phyloP scores from a whole-genome alignment of 176 grass and related monocot genomes.

The Eragrostis nindensis region DNA sequence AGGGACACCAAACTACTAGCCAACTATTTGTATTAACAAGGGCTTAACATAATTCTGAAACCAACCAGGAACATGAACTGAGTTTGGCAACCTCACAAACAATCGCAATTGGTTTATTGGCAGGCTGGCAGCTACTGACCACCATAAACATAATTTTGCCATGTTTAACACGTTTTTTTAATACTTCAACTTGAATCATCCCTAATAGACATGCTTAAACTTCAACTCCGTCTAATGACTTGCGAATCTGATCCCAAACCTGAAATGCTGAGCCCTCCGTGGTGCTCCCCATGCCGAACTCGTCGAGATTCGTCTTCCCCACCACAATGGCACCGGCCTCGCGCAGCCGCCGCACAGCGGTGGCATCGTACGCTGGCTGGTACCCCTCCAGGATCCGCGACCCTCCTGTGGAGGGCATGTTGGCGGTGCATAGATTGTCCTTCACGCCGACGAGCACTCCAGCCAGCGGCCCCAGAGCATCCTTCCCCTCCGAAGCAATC shows the following conservation, averaged over 20 bases:
- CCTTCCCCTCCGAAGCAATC: conserved; percentile 55
- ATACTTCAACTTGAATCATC: not conserved
- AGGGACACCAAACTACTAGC: not conserved
- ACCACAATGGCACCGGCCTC: conserved; percentile 81
- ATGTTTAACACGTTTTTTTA: not conserved
- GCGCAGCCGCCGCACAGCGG: conserved; percentile 69
- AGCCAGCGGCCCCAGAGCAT: conserved; percentile 67
- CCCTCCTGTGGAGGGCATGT: conserved; percentile 94
- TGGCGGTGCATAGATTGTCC: conserved; percentile 86
- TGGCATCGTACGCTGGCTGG: conserved; percentile 85
- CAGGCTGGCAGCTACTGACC: not conserved
- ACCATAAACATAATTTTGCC: not conserved
- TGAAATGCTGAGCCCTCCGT: conserved; percentile 91
- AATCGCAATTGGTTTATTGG: not conserved
- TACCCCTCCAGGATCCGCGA: conserved; percentile 89
- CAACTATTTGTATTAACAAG: not conserved
- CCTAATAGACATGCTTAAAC: not conserved
- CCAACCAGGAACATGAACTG: not conserved
- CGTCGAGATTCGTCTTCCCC: conserved; percentile 94
- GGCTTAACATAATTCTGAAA: not conserved
- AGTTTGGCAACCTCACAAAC: not conserved
- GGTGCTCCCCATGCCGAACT: conserved; percentile 97
- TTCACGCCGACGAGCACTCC: conserved; percentile 88
- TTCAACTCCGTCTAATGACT: not conserved
- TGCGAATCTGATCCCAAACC: conserved; percentile 41